Conservation (phyloP, 78 protist species). For the Capsaspora owczarzaki region DNA sequence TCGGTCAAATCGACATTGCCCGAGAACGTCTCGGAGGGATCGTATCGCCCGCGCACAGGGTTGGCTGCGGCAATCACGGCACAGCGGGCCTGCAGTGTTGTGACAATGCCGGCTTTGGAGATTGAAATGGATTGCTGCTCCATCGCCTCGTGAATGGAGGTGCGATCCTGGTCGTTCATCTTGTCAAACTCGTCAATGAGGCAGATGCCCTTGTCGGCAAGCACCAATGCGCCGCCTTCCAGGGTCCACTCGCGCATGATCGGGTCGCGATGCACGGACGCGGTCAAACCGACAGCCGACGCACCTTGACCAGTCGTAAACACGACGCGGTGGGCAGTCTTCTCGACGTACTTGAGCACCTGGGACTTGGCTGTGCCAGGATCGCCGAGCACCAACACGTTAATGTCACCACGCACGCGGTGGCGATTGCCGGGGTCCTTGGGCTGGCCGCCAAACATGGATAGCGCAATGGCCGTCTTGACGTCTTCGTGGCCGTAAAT, state of each 20-base stretch:
- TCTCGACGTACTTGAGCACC: conserved; percentile 86
- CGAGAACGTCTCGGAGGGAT: conserved; percentile 42
- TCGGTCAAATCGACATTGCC: conserved; percentile 94
- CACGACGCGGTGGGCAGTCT: conserved; percentile 94
- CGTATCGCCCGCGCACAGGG: conserved; percentile 88
- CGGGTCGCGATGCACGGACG: conserved; percentile 93
- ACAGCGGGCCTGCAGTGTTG: conserved; percentile 88
- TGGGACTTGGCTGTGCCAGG: conserved; percentile 99
- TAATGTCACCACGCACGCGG: conserved; percentile 97
- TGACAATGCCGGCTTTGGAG: conserved; percentile 98
- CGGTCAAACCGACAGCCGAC: conserved; percentile 99
- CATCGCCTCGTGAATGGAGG: conserved; percentile 99
- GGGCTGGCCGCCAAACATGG: conserved; percentile 93
- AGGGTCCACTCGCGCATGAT: conserved; percentile 96
- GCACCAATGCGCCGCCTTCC: conserved; percentile 99
- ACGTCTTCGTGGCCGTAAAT: conserved; percentile 95
- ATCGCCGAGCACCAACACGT: conserved; percentile 97
- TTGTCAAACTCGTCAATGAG: conserved; percentile 99
- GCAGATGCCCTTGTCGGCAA: conserved; percentile 96
- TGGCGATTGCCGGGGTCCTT: conserved; percentile 63
- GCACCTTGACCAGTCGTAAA: conserved; percentile 98
- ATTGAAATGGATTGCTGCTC: conserved; percentile 99
- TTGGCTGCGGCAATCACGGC: conserved; percentile 99
- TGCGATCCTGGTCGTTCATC: conserved; percentile 91
- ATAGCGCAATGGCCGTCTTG: conserved; percentile 88